Base-by-base conservation (phyloP, 345 rosid genomes). In the Pistacia vera region DNA sequence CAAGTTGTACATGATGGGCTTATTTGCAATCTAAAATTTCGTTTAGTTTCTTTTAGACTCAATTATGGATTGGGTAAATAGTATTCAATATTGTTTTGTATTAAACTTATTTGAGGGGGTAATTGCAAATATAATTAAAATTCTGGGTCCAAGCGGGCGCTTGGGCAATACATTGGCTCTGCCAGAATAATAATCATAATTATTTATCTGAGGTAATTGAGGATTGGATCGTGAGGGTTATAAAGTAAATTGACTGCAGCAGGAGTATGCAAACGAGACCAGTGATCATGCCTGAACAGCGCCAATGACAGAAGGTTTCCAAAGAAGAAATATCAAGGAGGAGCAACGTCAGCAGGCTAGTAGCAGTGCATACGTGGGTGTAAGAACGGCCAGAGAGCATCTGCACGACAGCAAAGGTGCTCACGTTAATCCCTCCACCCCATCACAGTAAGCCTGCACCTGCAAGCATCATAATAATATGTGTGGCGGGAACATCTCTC, bases 351-450 rank as follows among this genome's bases (percentile, higher is more conserved):
- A 82, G 84, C 28, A 85, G 59, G 71, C 90, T 90, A 11, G 81
- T 70, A 66, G 91, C 65, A 0, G 89, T 55, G 77, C 91, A 87
- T 4, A 86, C 83, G 73, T 86, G 91, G 11, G 85, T 90, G 77
- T 90, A 64, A 90, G 88, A 64, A 85, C 49, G 28, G 89, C 89
- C 1, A 88, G 88, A 71, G 88, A 79, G 90, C 80, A 20, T 71
- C 79, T 0, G 55, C 48, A 78, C 89, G 36, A 81, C 82, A 0
- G 74, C 81, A 78, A 88, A 0, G 83, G 90, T 0, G 80, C 90
- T 61, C 88, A 87, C 90, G 73, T 90, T 85, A 88, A 86, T 54
- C 91, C 91, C 85, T 86, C 91, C 93, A 88, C 13, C 90, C 90
- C 90, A 88, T 81, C 91, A 86, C 2, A 90, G 79, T n/a, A 88